A percentile compares a stretch with the other conserved stretches of the same genome.
Conservation (phyloP, 306 rosid species). For the Herpetospermum pedunculosum region DNA sequence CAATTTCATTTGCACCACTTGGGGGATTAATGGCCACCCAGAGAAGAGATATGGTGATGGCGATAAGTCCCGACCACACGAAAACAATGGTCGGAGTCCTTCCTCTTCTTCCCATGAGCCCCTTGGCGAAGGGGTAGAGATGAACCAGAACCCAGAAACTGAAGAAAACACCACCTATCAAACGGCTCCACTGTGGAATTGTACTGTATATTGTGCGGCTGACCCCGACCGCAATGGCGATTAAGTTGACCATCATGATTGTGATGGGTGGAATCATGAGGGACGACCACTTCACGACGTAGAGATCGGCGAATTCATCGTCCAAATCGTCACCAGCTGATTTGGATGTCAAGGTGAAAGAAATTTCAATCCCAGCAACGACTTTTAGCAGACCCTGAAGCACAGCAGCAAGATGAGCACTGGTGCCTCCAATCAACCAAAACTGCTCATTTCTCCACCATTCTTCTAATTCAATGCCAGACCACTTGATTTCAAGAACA, state of each 20-base stretch:
- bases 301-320: slow-evolving; percentile 87
- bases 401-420: slow-evolving; percentile 96
- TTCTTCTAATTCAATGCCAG: slow-evolving; percentile 86
- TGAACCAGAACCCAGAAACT: slow-evolving; percentile 95
- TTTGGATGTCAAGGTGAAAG: slow-evolving; percentile 89
- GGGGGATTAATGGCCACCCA: slow-evolving; percentile 99
- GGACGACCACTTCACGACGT: slow-evolving; percentile 74
- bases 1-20: slow-evolving; percentile 52
- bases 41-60: slow-evolving; percentile 87
- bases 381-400: slow-evolving; percentile 88
- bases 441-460: slow-evolving; percentile 99
- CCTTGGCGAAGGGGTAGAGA: slow-evolving; percentile 92
- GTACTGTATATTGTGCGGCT: slow-evolving; percentile 84
- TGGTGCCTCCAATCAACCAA: slow-evolving; percentile 96
- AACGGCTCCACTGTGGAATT: slow-evolving; percentile 79
- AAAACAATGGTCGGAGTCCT: slow-evolving; percentile 93
- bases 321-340: slow-evolving; percentile 77
- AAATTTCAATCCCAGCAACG: slow-evolving; percentile 86
- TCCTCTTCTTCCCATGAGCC: slow-evolving; percentile 94
- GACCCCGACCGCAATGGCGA: slow-evolving; percentile 84
- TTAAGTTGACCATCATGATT: slow-evolving; percentile 92
- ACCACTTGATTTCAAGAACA: slow-evolving; percentile 83
- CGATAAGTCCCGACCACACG: slow-evolving; percentile 93
- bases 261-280: slow-evolving; percentile 93
- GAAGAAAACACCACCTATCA: slow-evolving; percentile 92